Evolutionary conservation across 352 stramenopile genomes (phyloP).

Genomic region (Phytophthora gonapodyides): DNA sequence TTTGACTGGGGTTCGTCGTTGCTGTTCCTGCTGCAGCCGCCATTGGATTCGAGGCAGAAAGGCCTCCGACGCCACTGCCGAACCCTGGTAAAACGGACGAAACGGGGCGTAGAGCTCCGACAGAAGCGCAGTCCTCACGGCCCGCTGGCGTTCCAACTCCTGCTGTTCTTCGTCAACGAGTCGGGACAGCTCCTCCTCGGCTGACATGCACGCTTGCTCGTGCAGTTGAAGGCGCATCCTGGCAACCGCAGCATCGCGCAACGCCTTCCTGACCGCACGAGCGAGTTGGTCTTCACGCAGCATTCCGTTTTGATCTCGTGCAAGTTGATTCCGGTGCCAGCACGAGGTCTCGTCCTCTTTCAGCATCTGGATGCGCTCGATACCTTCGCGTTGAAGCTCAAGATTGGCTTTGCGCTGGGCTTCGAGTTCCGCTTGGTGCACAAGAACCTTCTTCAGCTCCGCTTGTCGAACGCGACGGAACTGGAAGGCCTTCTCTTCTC

Average conservation of each 20-base stretch:
- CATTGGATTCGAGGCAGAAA: conserved; percentile 57
- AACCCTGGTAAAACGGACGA: conserved; percentile 54
- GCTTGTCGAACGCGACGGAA: conserved; percentile 50
- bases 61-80: conserved; percentile 43
- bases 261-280: conserved; percentile 29
- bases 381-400: conserved; percentile 32
- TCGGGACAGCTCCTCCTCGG: conserved; percentile 52
- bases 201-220: conserved; percentile 52
- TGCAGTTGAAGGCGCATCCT: conserved; percentile 45
- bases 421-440: conserved; percentile 61
- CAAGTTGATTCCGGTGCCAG: conserved; percentile 35
- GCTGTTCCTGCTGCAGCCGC: conserved; percentile 37
- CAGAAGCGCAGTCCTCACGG: conserved; percentile 36
- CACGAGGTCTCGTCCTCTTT: conserved; percentile 43
- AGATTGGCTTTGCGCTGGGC: conserved; percentile 40
- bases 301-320: conserved; percentile 49
- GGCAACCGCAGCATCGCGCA: conserved; percentile 28
- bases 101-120: conserved; percentile 64
- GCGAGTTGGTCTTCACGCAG: conserved; percentile 45
- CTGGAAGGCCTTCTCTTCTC: conserved; percentile 63
- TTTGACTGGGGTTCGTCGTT: conserved; percentile 24
- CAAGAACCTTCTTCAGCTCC: conserved; percentile 63
- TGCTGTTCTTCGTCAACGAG: conserved; percentile 34
- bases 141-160: conserved; percentile 33
- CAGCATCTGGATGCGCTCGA: conserved; percentile 37